Conservation (phyloP, 176 grass and related monocot genomes). For the Bolboschoenus planiculmis region DNA sequence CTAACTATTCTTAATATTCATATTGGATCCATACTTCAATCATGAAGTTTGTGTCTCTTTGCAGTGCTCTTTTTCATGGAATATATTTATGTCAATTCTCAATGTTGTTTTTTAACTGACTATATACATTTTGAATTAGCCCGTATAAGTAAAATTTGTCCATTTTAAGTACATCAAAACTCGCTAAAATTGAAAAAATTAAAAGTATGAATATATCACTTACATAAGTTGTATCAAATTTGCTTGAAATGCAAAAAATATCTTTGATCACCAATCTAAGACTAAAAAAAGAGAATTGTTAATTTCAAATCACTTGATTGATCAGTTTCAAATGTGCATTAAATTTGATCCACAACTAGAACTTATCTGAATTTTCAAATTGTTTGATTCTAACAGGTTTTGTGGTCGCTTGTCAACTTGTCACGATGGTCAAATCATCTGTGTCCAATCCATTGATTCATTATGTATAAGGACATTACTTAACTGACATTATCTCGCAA, state of each 20-base stretch:
- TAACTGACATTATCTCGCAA: too few species aligned
- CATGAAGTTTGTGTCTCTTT: not conserved
- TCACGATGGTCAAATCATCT: not conserved
- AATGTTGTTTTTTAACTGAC: not conserved
- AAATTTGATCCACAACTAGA: not conserved
- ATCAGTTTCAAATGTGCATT: not conserved
- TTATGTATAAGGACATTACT: not conserved
- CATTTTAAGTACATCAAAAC: not conserved
- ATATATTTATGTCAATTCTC: not conserved
- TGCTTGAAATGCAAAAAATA: not conserved
- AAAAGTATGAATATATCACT: not conserved
- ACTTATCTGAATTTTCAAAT: not conserved
- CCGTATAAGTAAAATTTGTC: not conserved
- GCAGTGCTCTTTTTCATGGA: not conserved
- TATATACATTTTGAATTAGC: not conserved
- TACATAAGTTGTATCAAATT: not conserved
- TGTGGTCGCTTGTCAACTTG: not conserved
- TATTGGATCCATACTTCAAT: not conserved
- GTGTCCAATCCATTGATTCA: not conserved
- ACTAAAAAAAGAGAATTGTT: not conserved
- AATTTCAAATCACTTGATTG: not conserved
- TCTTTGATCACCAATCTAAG: not conserved
- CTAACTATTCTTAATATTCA: not conserved
- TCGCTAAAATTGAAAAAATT: not conserved
- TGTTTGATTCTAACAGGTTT: not conserved